These are phyloP conservation scores for Mycena haematopus DNA, from an alignment of 768 basidiomycete species.

Conservation along the genomic window DNA sequence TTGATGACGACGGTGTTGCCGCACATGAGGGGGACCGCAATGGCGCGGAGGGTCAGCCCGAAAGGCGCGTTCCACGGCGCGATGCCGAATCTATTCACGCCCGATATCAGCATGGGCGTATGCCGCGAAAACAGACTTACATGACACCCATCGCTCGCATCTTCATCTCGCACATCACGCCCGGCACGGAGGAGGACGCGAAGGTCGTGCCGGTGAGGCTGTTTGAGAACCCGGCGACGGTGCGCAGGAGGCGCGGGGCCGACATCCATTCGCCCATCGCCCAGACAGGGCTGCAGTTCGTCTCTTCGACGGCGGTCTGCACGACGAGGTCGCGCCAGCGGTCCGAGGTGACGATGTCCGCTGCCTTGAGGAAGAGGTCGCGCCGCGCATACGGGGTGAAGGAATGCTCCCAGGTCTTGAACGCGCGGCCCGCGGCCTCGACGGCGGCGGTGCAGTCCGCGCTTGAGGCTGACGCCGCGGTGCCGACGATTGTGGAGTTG, in stretches of 20 bases:
- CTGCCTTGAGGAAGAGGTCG: constrained; percentile 55
- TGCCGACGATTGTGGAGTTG: constrained; percentile 49
- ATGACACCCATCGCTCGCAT: constrained; percentile 58
- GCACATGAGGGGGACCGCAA: constrained; percentile 55
- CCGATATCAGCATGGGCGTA: neutral
- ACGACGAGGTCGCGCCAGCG: constrained; percentile 45
- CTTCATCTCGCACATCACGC: constrained; percentile 51
- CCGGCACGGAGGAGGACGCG: constrained; percentile 48
- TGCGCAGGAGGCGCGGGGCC: constrained; percentile 31
- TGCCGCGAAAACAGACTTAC: constrained; percentile 34
- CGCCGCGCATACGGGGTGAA: constrained; percentile 43
- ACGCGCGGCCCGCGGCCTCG: constrained; percentile 51
- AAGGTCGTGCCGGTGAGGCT: constrained; percentile 51
- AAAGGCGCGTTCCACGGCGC: constrained; percentile 65
- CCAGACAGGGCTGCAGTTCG: constrained; percentile 37
- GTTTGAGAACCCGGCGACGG: constrained; percentile 42
- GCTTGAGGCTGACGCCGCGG: constrained; percentile 51
- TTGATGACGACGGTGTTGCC: constrained; percentile 65
- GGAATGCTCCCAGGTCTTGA: constrained; percentile 55
- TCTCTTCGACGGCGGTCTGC: constrained; percentile 45
- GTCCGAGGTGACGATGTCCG: constrained; percentile 51
- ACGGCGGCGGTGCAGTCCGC: constrained; percentile 53
- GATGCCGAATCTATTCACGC: constrained; percentile 50
- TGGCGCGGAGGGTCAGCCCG: constrained; percentile 49
- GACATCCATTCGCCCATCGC: constrained; percentile 34